Conservation (phyloP, 768 basidiomycete species). For the Mycena filopes region DNA sequence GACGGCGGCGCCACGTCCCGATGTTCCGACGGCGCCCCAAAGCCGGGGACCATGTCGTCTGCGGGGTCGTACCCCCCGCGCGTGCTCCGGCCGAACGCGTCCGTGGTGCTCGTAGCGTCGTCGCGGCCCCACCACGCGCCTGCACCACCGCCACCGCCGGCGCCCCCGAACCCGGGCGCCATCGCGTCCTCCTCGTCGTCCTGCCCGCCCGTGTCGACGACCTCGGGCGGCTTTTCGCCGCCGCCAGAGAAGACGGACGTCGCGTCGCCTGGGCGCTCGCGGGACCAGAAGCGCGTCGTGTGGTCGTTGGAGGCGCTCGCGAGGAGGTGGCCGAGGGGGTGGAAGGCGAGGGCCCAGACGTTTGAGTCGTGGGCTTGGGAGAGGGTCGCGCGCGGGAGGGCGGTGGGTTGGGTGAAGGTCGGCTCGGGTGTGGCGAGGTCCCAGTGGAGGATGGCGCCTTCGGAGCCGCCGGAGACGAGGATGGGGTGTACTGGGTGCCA, state of each 20-base stretch:
- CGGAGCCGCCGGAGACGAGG: slow-evolving; percentile 93
- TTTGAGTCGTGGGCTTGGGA: slow-evolving; percentile 98
- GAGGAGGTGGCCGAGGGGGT: slow-evolving; percentile 95
- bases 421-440: slow-evolving; percentile 78
- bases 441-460: slow-evolving; percentile 96
- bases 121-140: slow-evolving; percentile 36
- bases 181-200: slow-evolving; percentile 82
- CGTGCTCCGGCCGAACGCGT: slow-evolving; percentile 28
- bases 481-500: slow-evolving; percentile 97
- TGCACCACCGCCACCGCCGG: slow-evolving; percentile 35
- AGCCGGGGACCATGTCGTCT: slow-evolving; percentile 75
- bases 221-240: slow-evolving; percentile 86
- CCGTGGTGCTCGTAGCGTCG: slow-evolving; percentile 42
- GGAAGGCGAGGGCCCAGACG: slow-evolving; percentile 95
- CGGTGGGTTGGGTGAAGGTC: slow-evolving; percentile 52
- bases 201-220: slow-evolving; percentile 63
- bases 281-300: slow-evolving; percentile 98
- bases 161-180: slow-evolving; percentile 77
- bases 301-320: slow-evolving; percentile 97
- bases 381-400: slow-evolving; percentile 81
- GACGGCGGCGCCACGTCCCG: slow-evolving; percentile 33
- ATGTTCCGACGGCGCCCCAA: slow-evolving; percentile 52
- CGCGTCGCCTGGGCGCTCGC: slow-evolving; percentile 88
- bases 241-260: slow-evolving; percentile 82
- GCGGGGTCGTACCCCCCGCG: slow-evolving; percentile 39